phyloP scores from a whole-genome alignment of 169 alveolate species.

The Plasmodium billcollinsi region DNA sequence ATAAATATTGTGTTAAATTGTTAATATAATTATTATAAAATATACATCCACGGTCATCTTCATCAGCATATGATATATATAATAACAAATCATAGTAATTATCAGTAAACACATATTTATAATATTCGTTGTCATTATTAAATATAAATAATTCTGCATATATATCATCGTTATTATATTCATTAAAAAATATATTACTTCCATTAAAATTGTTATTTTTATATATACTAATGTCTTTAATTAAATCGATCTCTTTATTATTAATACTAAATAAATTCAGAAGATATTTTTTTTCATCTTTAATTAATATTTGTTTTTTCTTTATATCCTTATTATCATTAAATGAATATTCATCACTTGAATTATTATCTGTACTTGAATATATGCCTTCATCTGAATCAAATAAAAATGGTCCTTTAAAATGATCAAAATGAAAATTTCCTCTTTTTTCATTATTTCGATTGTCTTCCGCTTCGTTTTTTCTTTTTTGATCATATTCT shows the following conservation, averaged over 20 bases:
- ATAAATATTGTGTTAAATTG: slow-evolving; percentile 34
- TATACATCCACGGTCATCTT: slow-evolving; percentile 66
- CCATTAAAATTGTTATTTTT: slow-evolving; percentile 67
- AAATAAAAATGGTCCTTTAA: slow-evolving; percentile 10
- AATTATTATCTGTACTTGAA: slow-evolving; percentile 25
- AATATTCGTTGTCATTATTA: slow-evolving; percentile 31
- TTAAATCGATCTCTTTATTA: slow-evolving; percentile 56
- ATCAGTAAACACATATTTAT: slow-evolving; percentile 47
- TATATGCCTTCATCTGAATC: slow-evolving; percentile 26
- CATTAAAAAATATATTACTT: slow-evolving; percentile 49
- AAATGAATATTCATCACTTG: slow-evolving; percentile 7
- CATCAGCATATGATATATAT: slow-evolving; percentile 59
- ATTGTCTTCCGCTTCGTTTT: not conserved
- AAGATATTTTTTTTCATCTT: slow-evolving; percentile 43
- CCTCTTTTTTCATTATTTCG: not conserved
- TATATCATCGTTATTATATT: not conserved
- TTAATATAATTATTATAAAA: slow-evolving; percentile 45
- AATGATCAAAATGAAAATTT: not conserved
- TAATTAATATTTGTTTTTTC: not conserved
- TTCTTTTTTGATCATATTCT: not conserved
- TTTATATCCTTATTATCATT: slow-evolving; percentile 1
- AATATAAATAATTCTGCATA: slow-evolving; percentile 30
- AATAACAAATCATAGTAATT: slow-evolving; percentile 68
- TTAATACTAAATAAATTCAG: slow-evolving; percentile 35
- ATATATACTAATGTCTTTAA: slow-evolving; percentile 67